phyloP scores from a whole-genome alignment of 257 asterid species.

The Penstemon newberryi region DNA sequence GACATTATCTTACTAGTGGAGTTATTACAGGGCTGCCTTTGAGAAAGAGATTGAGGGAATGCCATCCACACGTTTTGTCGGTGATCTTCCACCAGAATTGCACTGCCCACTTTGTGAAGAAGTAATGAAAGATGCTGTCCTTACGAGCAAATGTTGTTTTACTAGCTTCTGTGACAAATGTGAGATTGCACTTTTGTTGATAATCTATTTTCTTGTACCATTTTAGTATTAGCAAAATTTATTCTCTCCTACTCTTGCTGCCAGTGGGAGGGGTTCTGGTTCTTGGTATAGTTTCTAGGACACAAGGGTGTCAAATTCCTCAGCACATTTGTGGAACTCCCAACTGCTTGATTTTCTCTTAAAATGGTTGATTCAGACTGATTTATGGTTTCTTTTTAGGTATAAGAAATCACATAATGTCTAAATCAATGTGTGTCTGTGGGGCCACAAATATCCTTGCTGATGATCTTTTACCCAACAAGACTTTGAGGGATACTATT shows the following conservation, averaged over 20 bases:
- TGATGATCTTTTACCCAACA: conserved; percentile 95
- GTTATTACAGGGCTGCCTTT: conserved; percentile 80
- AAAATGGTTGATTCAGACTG: conserved; percentile 8
- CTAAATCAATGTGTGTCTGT: conserved; percentile 75
- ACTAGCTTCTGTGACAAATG: conserved; percentile 94
- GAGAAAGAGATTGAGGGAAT: conserved; percentile 93
- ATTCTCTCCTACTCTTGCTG: conserved; percentile 1
- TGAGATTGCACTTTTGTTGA: conserved; percentile 41
- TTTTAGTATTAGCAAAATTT: background rate
- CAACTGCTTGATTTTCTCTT: background rate
- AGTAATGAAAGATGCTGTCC: conserved; percentile 98
- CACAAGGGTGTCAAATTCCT: background rate
- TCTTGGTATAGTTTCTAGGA: background rate
- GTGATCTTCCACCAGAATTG: conserved; percentile 92
- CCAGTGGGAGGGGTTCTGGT: conserved; percentile 6
- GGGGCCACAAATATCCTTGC: conserved; percentile 89
- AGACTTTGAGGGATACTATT: conserved; percentile 91
- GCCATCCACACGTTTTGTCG: conserved; percentile 82
- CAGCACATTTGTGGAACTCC: background rate
- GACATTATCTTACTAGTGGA: conserved; percentile 14
- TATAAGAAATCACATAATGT: conserved; percentile 79
- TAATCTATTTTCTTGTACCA: background rate
- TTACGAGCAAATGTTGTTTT: conserved; percentile 96
- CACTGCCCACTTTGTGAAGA: conserved; percentile 94
- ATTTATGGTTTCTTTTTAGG: conserved; percentile 46